Conservation (phyloP, 345 rosid genomes). For the Arabidopsis suecica region DNA sequence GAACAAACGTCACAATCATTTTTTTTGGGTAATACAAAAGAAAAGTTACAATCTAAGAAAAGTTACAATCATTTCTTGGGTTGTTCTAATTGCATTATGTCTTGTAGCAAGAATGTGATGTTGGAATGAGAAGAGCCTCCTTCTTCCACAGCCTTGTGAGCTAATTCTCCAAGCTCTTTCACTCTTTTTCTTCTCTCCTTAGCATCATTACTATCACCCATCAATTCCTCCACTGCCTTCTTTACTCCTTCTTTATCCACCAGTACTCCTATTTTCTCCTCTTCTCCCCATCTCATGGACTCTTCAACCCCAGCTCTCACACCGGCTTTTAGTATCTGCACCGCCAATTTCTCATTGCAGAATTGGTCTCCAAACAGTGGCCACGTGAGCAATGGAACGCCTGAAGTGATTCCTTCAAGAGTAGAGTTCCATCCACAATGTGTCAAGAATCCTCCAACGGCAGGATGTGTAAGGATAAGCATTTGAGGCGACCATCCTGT, state of each 20-base stretch:
- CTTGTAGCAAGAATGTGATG: constrained; percentile 8
- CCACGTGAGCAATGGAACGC: constrained; percentile 48
- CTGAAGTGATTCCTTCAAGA: constrained; percentile 49
- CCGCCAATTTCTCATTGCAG: constrained; percentile 46
- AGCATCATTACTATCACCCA: constrained; percentile 44
- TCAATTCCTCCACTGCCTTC: constrained; percentile 37
- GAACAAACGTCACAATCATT: constrained; percentile 5
- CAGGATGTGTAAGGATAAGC: constrained; percentile 52
- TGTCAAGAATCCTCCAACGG: constrained; percentile 55
- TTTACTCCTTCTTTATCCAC: constrained; percentile 40
- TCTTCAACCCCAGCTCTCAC: constrained; percentile 47
- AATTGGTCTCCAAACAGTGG: constrained; percentile 51
- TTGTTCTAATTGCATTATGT: constrained; percentile 36
- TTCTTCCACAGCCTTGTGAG: constrained; percentile 44
- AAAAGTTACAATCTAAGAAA: background rate
- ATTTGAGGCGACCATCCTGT: constrained; percentile 63
- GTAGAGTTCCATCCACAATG: constrained; percentile 66
- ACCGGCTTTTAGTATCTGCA: constrained; percentile 47
- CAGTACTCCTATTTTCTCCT: constrained; percentile 42
- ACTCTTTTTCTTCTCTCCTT: constrained; percentile 47
- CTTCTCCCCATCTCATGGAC: constrained; percentile 36
- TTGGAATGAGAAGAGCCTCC: constrained; percentile 50
- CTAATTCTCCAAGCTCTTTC: constrained; percentile 44
- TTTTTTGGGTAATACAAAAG: background rate
- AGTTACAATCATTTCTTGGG: background rate